phyloP scores from a whole-genome alignment of 2,329 filamentous ascomycete species.

The Talaromyces albobiverticillius region DNA sequence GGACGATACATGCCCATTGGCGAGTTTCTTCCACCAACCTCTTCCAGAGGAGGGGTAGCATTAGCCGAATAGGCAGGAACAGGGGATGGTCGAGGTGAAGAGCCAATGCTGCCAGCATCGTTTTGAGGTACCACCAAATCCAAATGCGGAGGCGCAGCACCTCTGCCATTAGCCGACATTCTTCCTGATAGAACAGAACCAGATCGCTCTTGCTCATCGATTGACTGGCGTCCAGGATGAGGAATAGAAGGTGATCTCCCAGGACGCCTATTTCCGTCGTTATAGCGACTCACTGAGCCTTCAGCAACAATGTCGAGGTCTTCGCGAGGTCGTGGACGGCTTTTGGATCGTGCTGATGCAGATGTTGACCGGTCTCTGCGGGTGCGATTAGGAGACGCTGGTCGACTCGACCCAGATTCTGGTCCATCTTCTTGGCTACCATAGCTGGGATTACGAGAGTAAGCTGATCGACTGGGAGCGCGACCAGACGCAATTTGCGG shows the following conservation, averaged over 20 bases:
- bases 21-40: conserved; percentile 39
- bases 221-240: conserved; percentile 41
- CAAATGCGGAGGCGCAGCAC: conserved; percentile 32
- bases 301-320: conserved; percentile 53
- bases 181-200: conserved; percentile 39
- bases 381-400: conserved; percentile 35
- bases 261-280: conserved; percentile 22
- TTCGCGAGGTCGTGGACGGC: conserved; percentile 51
- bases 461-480: conserved; percentile 9
- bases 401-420: conserved; percentile 35
- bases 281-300: conserved; percentile 34
- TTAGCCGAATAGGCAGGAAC: conserved; percentile 49
- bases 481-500: conserved; percentile 28
- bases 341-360: conserved; percentile 53
- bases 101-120: conserved; percentile 35
- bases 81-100: conserved; percentile 43
- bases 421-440: conserved; percentile 33
- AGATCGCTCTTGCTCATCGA: conserved; percentile 33
- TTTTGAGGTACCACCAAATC: conserved; percentile 26
- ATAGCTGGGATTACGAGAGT: conserved; percentile 20
- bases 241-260: conserved; percentile 31
- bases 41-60: conserved; percentile 53
- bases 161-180: conserved; percentile 38
- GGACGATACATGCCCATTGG: conserved; percentile 16
- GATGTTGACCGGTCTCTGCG: conserved; percentile 56